Evolutionary conservation across 2,329 filamentous ascomycete genomes (phyloP), one percentile per base, ranked within the genome.

Genomic region (Didymellaceae sp.): DNA sequence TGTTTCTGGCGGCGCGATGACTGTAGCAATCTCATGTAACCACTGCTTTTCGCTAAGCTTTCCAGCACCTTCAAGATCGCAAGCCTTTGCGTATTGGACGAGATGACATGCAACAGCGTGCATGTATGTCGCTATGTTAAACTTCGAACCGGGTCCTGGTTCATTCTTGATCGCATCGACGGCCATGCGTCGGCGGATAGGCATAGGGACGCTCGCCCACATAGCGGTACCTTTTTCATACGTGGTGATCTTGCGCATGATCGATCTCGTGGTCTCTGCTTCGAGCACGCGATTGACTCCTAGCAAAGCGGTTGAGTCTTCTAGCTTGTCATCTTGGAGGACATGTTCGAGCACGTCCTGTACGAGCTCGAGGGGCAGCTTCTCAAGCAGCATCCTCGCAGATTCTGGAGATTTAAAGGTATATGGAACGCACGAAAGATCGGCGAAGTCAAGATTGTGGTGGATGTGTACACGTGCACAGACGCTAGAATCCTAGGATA

Each of bases 331-430:
- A 5, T 18, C 22, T 9, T 22, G n/a, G 5, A 50, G 17, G 14
- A 33, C 28, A 6, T 39, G 26, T 8, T n/a, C 13, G 16, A 44
- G 6, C 6, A 32, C 34, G 1, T 24, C 20, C n/a, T 44, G 26
- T 3, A 39, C 21, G 2, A 50, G 46, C 39, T 50, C 46, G 5
- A 50, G 14, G 6, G 39, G 39, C 7, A 50, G 16, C 13, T 50
- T 33, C 21, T 43, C 20, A 5, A 43, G 38, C 11, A 43, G 6
- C 45, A 49, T 43, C 6, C 5, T 45, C 6, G 1, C 7, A 14
- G n/a, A 13, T 17, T 4, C 6, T 31, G 13, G 10, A 31, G 28
- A 11, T 6, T 31, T n/a, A 31, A 13, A 9, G 13, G 25, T 13
- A 2, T 26, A 3, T 26, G 25, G 9, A 26, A 26, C n/a, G n/a